Base-by-base conservation (phyloP, 495 filamentous ascomycete genomes). In the Neurospora intermedia region DNA sequence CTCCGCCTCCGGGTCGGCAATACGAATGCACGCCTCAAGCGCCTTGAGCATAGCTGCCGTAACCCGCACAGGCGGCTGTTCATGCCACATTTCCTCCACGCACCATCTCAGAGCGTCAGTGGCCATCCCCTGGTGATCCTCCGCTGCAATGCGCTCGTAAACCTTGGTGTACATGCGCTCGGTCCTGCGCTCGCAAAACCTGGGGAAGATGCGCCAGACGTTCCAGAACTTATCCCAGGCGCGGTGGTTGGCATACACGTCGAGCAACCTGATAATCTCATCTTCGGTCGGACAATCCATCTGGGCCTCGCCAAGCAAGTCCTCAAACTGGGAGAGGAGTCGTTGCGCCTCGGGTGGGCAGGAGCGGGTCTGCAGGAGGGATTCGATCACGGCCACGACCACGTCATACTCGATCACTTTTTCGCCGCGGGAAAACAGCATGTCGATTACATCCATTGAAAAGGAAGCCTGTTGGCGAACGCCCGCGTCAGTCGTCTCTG, bases 161-260 rank as follows among this genome's bases (percentile, higher is more conserved):
- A 91, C 77, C 69, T 86, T 78, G 27, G 78, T 76, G 79, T 93
- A 94, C 72, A 92, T 81, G 8, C 77, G 79, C 35, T 78, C 78
- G 3, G 87, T 88, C 43, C 91, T 87, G 6, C 83, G 78, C 27
- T 80, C 76, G 7, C 83, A 78, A 70, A 84, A 81, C 43, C 85
- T 82, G 59, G 90, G 82, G 35, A 88, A 80, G 69, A 85, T 83
- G 70, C 85, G 84, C 89, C 90, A 94, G 43, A 85, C 75, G 11
- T 86, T 83, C 90, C 88, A 91, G 74, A 93, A 89, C 5, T 79
- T 79, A 15, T 83, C 77, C 84, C 88, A 91, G 70, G 88, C 77
- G 3, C 80, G 76, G 40, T 75, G 73, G 77, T 71, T 76, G 27
- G 78, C 80, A 76, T 83, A 84, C 42, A 83, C 73, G 1, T 80